Evolutionary conservation across 2,329 filamentous ascomycete genomes (phyloP).

Genomic region (Didymella pomorum): DNA sequence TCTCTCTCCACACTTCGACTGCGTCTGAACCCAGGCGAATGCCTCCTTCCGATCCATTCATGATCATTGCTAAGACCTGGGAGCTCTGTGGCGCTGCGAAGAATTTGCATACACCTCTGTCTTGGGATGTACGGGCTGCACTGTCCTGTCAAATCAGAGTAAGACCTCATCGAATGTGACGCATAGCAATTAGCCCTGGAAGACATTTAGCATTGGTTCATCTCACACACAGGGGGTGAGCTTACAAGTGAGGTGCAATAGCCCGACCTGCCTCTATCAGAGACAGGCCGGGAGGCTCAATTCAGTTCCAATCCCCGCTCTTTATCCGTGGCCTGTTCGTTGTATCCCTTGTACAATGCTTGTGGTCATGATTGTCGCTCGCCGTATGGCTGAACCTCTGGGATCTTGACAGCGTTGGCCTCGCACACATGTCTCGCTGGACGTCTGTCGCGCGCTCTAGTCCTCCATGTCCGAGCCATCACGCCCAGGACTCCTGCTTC

Average conservation of each 20-base stretch:
- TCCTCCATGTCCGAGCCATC: slow-evolving; percentile 48
- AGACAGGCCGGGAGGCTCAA: slow-evolving; percentile 30
- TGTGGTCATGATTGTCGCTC: not conserved
- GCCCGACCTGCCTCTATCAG: slow-evolving; percentile 23
- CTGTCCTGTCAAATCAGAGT: not conserved
- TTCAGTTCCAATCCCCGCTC: not conserved
- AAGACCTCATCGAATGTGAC: not conserved
- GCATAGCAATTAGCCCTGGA: not conserved
- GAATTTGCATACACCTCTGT: not conserved
- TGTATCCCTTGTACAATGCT: not conserved
- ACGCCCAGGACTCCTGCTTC: slow-evolving; percentile 56
- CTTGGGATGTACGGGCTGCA: not conserved
- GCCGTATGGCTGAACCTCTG: not conserved
- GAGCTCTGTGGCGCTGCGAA: not conserved
- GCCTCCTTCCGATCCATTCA: not conserved
- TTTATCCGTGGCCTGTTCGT: too few species aligned
- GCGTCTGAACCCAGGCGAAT: not conserved
- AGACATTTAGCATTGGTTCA: slow-evolving; percentile 1
- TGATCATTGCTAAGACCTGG: not conserved
- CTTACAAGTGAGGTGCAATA: slow-evolving; percentile 27
- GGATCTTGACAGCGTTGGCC: not conserved
- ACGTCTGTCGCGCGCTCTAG: slow-evolving; percentile 3
- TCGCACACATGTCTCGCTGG: not conserved
- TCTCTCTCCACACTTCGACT: not conserved
- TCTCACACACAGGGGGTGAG: not conserved